Conservation (phyloP, 2,329 filamentous ascomycete genomes). For the Ascochyta fabae region DNA sequence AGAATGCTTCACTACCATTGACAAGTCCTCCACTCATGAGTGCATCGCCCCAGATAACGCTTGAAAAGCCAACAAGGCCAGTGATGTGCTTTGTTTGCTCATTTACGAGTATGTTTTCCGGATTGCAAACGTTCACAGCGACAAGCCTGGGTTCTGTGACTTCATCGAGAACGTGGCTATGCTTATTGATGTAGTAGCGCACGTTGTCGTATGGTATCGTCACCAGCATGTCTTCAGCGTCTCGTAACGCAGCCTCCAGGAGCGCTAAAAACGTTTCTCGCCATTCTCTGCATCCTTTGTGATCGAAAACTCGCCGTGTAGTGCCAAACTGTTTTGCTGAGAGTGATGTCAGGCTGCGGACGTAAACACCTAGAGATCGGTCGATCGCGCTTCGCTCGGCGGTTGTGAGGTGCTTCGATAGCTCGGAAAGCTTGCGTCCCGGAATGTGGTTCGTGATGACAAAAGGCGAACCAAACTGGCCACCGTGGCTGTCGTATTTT, state of each 20-base stretch:
- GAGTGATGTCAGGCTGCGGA: constrained; percentile 54
- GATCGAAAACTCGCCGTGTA: constrained; percentile 55
- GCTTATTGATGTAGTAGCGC: constrained; percentile 55
- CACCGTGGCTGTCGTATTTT: constrained; percentile 45
- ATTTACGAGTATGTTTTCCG: constrained; percentile 60
- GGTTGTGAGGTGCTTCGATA: constrained; percentile 41
- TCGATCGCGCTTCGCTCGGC: constrained; percentile 49
- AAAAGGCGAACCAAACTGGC: constrained; percentile 39
- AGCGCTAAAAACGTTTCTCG: constrained; percentile 59
- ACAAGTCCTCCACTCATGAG: constrained; percentile 58
- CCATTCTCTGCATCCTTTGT: constrained; percentile 59
- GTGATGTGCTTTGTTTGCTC: constrained; percentile 55
- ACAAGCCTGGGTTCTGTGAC: constrained; percentile 61
- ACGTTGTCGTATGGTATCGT: constrained; percentile 63
- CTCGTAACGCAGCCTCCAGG: constrained; percentile 61
- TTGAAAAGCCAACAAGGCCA: constrained; percentile 61
- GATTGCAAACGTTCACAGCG: constrained; percentile 56
- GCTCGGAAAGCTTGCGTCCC: constrained; percentile 43
- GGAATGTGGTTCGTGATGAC: constrained; percentile 44
- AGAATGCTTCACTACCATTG: constrained; percentile 50
- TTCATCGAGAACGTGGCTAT: constrained; percentile 56
- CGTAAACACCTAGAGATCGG: constrained; percentile 48
- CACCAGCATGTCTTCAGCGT: constrained; percentile 65
- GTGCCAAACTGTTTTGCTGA: constrained; percentile 59
- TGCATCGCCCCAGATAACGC: constrained; percentile 63